A percentile compares a stretch with the other conserved stretches of the same genome.
These are phyloP conservation scores for Pseudozyma sp. DNA, from an alignment of 1,284 basidiomycete species.

Conservation along the genomic window DNA sequence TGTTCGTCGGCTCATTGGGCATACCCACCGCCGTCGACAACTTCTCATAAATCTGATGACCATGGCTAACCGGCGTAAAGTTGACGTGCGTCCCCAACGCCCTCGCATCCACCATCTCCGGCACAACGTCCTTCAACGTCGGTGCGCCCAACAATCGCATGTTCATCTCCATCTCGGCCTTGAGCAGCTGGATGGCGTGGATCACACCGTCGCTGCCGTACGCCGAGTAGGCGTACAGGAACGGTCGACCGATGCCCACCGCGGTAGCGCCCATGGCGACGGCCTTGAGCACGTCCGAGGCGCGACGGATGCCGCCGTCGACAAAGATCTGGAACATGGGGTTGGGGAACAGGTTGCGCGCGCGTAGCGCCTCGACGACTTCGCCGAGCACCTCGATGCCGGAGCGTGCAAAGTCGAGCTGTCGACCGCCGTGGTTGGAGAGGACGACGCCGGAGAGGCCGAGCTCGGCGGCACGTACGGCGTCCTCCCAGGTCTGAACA, in stretches of 20 bases:
- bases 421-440: conserved; percentile 71
- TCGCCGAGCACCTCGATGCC: conserved; percentile 75
- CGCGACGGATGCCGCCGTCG: conserved; percentile 86
- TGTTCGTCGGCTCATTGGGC: conserved; percentile 47
- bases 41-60: conserved; percentile 57
- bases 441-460: conserved; percentile 71
- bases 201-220: conserved; percentile 85
- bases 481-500: conserved; percentile 75
- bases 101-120: conserved; percentile 78
- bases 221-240: conserved; percentile 90
- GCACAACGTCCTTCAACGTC: conserved; percentile 77
- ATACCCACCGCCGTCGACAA: conserved; percentile 57
- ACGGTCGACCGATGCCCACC: conserved; percentile 87
- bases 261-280: conserved; percentile 90
- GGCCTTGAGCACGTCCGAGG: conserved; percentile 83
- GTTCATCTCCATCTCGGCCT: conserved; percentile 82
- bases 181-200: conserved; percentile 77
- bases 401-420: conserved; percentile 63
- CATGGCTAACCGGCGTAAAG: conserved; percentile 46
- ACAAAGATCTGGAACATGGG: conserved; percentile 81
- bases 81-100: conserved; percentile 72
- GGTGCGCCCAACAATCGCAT: conserved; percentile 84
- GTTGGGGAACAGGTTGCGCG: conserved; percentile 73
- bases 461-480: conserved; percentile 74
- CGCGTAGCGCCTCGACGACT: conserved; percentile 80